These are phyloP conservation scores for Pascua guehoae DNA, from an alignment of 1,284 basidiomycete genomes.

Conservation along the genomic window DNA sequence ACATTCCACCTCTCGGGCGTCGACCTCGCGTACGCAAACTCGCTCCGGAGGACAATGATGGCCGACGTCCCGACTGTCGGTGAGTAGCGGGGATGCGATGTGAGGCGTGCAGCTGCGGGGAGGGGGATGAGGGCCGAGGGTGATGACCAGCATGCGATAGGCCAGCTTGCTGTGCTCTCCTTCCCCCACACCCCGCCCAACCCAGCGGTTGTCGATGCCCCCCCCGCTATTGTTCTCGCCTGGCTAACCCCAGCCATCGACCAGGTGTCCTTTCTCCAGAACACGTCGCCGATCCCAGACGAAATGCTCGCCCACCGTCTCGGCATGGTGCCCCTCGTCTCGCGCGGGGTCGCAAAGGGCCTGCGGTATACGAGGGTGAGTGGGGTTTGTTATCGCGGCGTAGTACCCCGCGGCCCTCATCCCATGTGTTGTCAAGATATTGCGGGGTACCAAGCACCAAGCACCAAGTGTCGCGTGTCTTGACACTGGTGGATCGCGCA, in stretches of 20 bases:
- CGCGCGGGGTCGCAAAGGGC: constrained; percentile 75
- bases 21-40: constrained; percentile 89
- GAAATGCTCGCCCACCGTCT: constrained; percentile 96
- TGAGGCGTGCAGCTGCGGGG: background rate
- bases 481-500: background rate
- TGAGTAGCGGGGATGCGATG: constrained; percentile 50
- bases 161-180: background rate
- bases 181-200: background rate
- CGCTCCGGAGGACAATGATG: constrained; percentile 82
- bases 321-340: constrained; percentile 88
- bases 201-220: no score
- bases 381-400: background rate
- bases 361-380: constrained; percentile 59
- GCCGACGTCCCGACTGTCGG: constrained; percentile 93
- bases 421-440: no score
- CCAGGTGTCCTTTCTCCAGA: constrained; percentile 87
- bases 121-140: background rate
- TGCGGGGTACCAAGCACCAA: no score
- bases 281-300: constrained; percentile 91
- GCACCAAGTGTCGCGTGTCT: no score
- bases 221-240: background rate
- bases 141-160: no score
- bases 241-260: constrained; percentile 71
- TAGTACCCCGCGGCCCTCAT: background rate
- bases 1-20: constrained; percentile 91